Base-by-base conservation (phyloP, 805 yeast genomes). In the Saccharomyces jurei region DNA sequence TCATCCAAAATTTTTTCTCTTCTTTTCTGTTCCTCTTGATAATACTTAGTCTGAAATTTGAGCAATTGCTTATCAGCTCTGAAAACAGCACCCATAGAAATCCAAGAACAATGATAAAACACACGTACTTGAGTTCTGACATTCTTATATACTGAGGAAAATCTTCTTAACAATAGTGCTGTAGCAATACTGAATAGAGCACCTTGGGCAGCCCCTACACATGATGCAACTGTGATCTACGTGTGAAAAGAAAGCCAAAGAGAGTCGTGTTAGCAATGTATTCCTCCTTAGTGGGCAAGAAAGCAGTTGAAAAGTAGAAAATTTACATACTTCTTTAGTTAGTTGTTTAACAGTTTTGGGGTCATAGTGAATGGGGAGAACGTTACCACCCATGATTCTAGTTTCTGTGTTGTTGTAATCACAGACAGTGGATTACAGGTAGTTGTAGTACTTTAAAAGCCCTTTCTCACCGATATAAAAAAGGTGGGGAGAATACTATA, bases 181-280 rank as follows among this genome's bases (percentile, higher is more conserved):
- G 73, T 58, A 0, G 73, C 58, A 8, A 71, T 32, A 48, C 79
- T 74, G 36, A 75, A 61, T 10, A 71, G 53, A 0, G 72, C 73
- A 27, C 80, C 80, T 56, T 74, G 75, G 1, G 68, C 58, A 0
- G 76, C 78, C 36, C 80, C 80, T 21, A 74, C 62, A 8, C 67
- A 64, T 4, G 74, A 70, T 1, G 79, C 75, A 13, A 65, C 59
- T 2, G 71, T 60, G 6, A 75, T 66, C 69, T 73, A 48, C 49
- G 17, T 4, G 13, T 13, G 17, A 31, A 36, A 36, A 50, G 27
- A 51, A 36, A 8, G 53, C n/a, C 11, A 10, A 46, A 2, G 13
- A 22, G 22, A 50, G 17, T 47, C n/a, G 11, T 46, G 58, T 54
- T 57, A 56, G 58, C 56, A 53, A 41, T 36, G 22, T 17, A n/a